A percentile compares a stretch with the other conserved stretches of the same genome.
Conservation (phyloP, 768 basidiomycete genomes). For the Termitomyces sp. region DNA sequence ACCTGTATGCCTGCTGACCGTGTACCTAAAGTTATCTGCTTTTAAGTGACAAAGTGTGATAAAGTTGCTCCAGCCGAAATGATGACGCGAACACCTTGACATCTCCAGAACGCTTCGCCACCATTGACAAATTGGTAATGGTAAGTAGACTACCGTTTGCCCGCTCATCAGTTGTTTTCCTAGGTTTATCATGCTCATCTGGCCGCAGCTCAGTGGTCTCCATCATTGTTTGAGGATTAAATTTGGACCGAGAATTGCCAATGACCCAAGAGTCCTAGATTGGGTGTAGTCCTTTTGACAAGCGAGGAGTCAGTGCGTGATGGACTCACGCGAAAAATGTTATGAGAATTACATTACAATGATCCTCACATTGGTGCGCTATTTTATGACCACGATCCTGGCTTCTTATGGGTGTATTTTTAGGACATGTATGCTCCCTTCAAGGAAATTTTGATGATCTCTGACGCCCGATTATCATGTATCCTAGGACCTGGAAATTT, state of each 20-base stretch:
- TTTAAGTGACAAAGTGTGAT: neutral
- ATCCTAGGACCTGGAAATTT: neutral
- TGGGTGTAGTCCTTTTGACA: neutral
- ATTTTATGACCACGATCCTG: neutral
- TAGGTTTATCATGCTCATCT: neutral
- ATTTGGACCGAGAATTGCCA: neutral
- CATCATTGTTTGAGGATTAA: neutral
- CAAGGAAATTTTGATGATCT: neutral
- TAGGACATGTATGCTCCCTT: neutral
- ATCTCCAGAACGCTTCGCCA: neutral
- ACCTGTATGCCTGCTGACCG: neutral
- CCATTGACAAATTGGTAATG: too few relatives aligned
- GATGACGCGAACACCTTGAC: neutral
- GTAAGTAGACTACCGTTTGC: neutral
- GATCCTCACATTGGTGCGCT: neutral
- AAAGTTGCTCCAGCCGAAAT: neutral
- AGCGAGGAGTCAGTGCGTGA: too few relatives aligned
- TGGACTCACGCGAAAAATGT: neutral
- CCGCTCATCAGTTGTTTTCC: neutral
- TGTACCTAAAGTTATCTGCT: too few relatives aligned
- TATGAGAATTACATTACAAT: conserved; percentile 2
- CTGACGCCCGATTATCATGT: neutral
- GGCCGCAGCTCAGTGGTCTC: too few relatives aligned
- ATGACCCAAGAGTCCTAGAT: neutral
- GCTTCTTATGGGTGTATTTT: neutral